phyloP scores from a whole-genome alignment of 768 basidiomycete genomes.

The Psilocybe subaeruginosa region DNA sequence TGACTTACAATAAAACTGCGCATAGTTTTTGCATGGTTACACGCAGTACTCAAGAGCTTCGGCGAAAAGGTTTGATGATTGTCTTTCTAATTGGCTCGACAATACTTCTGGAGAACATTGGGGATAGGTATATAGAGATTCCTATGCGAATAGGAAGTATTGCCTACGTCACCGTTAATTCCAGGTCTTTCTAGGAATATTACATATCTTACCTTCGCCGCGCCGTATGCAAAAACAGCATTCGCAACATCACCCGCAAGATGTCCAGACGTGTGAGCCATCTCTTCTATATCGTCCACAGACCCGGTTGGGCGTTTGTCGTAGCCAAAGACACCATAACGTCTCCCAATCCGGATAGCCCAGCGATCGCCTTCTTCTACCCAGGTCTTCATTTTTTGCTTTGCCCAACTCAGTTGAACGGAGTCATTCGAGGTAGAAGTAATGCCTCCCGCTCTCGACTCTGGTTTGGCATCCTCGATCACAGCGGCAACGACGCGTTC shows the following conservation, averaged over 20 bases:
- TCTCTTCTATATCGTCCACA: conserved; percentile 26
- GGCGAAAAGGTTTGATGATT: conserved; percentile 35
- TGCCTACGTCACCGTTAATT: conserved; percentile 49
- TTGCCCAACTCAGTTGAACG: conserved; percentile 39
- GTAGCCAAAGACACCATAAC: conserved; percentile 84
- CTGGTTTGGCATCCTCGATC: conserved; percentile 16
- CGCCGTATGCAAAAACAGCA: conserved; percentile 78
- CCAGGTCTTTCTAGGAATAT: background rate
- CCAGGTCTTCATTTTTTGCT: conserved; percentile 55
- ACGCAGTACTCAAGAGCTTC: conserved; percentile 2
- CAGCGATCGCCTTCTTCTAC: conserved; percentile 77
- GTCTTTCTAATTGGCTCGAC: conserved; percentile 61
- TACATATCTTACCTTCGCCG: conserved; percentile 62
- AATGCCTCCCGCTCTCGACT: background rate
- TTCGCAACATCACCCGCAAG: conserved; percentile 82
- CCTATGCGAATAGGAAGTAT: conserved; percentile 75
- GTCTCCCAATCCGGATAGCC: conserved; percentile 69
- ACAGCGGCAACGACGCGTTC: conserved; percentile 58
- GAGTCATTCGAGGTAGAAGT: background rate
- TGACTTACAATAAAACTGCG: too few relatives aligned
- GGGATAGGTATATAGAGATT: conserved; percentile 71
- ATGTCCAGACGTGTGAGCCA: conserved; percentile 34
- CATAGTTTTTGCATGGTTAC: too few relatives aligned
- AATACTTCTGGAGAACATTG: conserved; percentile 68
- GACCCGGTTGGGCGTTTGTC: conserved; percentile 48